Conservation (phyloP, 176 grass and related monocot genomes). For the Calamus simplicifolius region DNA sequence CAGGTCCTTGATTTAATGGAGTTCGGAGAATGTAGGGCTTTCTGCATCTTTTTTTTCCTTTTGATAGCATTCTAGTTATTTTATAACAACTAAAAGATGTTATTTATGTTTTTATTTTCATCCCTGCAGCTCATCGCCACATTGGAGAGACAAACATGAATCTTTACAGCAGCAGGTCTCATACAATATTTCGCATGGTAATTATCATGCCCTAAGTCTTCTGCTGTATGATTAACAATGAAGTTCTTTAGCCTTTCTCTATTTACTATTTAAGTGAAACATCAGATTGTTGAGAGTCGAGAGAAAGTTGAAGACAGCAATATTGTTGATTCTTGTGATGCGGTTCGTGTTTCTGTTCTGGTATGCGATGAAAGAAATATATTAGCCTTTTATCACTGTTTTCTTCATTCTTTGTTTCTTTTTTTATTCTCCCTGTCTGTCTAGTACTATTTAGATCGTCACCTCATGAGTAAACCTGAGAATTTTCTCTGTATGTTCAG, state of each 20-base stretch:
- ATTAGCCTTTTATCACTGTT: constrained; percentile 2
- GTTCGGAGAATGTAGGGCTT: constrained; percentile 87
- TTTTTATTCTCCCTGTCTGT: neutral
- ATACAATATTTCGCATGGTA: constrained; percentile 98
- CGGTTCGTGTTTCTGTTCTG: constrained; percentile 85
- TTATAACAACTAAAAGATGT: constrained; percentile 3
- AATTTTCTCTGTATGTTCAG: constrained; percentile 16
- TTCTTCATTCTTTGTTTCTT: neutral
- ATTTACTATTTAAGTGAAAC: constrained; percentile 6
- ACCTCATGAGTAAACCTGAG: too few species aligned
- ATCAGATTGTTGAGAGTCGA: constrained; percentile 82
- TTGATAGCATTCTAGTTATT: constrained; percentile 2
- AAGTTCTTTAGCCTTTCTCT: too few species aligned
- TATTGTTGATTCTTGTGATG: constrained; percentile 56
- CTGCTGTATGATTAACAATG: too few species aligned
- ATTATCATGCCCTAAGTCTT: neutral
- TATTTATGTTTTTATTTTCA: constrained; percentile 14
- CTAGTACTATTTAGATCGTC: too few species aligned
- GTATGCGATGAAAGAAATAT: constrained; percentile 24
- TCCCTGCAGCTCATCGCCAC: constrained; percentile 74
- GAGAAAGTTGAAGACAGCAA: constrained; percentile 60
- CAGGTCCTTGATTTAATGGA: constrained; percentile 81
- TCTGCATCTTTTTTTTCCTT: constrained; percentile 7
- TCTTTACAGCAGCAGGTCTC: constrained; percentile 88
- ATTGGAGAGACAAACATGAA: constrained; percentile 99